These are phyloP conservation scores for Alternaria sp. DNA, from an alignment of 2,329 filamentous ascomycete genomes.

Conservation along the genomic window DNA sequence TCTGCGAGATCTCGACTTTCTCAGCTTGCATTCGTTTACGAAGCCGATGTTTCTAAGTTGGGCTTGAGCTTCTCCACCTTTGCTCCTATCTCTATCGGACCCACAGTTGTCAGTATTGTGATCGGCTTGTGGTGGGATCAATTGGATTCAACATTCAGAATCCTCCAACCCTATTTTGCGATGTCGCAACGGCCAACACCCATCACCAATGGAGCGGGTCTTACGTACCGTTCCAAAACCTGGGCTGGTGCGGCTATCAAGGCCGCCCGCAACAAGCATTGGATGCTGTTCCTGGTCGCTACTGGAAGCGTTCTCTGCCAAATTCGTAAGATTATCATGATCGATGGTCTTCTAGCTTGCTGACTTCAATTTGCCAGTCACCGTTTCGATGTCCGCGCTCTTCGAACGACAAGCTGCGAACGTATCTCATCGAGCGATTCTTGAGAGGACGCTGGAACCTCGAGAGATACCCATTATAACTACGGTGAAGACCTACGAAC, in stretches of 20 bases:
- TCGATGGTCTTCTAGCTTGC: background rate
- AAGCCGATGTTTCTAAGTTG: constrained; percentile 20
- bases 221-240: constrained; percentile 24
- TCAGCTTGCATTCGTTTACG: constrained; percentile 24
- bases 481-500: background rate
- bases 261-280: constrained; percentile 18
- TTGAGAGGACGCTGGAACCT: constrained; percentile 13
- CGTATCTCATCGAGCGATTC: background rate
- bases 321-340: background rate
- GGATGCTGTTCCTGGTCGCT: constrained; percentile 17
- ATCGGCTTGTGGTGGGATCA: constrained; percentile 31
- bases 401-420: constrained; percentile 19
- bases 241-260: constrained; percentile 24
- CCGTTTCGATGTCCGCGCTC: constrained; percentile 29
- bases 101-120: constrained; percentile 23
- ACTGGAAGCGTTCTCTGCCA: constrained; percentile 20
- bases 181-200: constrained; percentile 20
- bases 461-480: constrained; percentile 9
- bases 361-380: background rate
- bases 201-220: constrained; percentile 15
- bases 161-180: constrained; percentile 28
- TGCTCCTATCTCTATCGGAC: constrained; percentile 29
- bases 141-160: constrained; percentile 23
- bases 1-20: constrained; percentile 19
- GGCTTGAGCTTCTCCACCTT: constrained; percentile 19